Percentiles rank a stretch among this genome's conserved stretches.
Evolutionary conservation across 768 basidiomycete species (phyloP).

Genomic region (Termitomyces sp.): DNA sequence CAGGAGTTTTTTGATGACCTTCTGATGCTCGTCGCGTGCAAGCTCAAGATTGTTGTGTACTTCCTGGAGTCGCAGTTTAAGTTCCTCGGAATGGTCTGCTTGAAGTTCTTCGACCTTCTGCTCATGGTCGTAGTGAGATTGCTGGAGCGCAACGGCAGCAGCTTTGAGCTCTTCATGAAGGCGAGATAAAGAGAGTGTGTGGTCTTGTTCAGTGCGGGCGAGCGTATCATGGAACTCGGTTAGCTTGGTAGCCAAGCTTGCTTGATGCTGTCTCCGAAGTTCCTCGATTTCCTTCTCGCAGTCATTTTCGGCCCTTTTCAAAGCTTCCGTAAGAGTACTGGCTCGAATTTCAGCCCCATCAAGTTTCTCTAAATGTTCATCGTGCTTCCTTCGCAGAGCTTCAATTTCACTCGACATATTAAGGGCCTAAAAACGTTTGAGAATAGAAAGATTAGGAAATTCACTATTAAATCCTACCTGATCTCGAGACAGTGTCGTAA

Average conservation of each 20-base stretch:
- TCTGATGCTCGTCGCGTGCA: slow-evolving; percentile 50
- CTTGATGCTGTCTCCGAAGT: slow-evolving; percentile 31
- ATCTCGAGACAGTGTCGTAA: slow-evolving; percentile 75
- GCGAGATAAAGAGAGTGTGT: slow-evolving; percentile 30
- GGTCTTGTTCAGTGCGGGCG: slow-evolving; percentile 42
- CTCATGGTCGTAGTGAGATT: slow-evolving; percentile 53
- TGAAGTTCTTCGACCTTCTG: slow-evolving; percentile 52
- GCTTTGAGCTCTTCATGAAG: slow-evolving; percentile 40
- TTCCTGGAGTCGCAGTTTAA: slow-evolving; percentile 50
- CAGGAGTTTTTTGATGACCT: slow-evolving; percentile 36
- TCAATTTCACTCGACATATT: slow-evolving; percentile 90
- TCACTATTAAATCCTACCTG: slow-evolving; percentile 47
- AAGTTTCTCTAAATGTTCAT: slow-evolving; percentile 43
- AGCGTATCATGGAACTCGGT: slow-evolving; percentile 38
- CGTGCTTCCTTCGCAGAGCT: slow-evolving; percentile 57
- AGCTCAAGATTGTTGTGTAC: slow-evolving; percentile 43
- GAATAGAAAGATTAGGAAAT: background rate
- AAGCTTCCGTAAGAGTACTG: slow-evolving; percentile 40
- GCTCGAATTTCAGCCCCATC: slow-evolving; percentile 56
- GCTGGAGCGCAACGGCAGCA: slow-evolving; percentile 36
- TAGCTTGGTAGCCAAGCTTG: slow-evolving; percentile 19
- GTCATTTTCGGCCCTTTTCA: slow-evolving; percentile 18
- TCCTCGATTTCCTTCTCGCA: slow-evolving; percentile 38
- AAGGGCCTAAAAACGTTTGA: slow-evolving; percentile 41
- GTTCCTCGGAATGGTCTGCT: slow-evolving; percentile 45